Evolutionary conservation across 2,329 filamentous ascomycete genomes (phyloP).

Genomic region (Beauveria caledonica): DNA sequence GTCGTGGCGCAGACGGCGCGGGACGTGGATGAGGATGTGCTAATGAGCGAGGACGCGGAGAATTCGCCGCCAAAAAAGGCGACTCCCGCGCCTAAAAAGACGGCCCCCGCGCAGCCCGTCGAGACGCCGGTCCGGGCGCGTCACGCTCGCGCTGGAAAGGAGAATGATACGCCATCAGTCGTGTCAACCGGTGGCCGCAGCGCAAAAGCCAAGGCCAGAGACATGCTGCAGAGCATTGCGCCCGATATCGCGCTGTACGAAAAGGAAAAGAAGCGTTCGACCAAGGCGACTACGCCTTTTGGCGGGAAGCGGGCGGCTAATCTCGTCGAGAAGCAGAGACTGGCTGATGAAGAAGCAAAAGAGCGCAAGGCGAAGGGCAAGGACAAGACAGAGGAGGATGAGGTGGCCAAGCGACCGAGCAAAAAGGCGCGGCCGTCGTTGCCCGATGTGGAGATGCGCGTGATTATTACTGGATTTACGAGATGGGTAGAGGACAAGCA

Average conservation of each 20-base stretch:
- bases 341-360: constrained; percentile 20
- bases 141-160: constrained; percentile 56
- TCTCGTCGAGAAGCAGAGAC: constrained; percentile 41
- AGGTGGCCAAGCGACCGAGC: constrained; percentile 42
- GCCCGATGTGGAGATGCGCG: constrained; percentile 60
- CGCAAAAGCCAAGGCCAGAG: constrained; percentile 78
- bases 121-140: constrained; percentile 34
- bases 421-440: constrained; percentile 54
- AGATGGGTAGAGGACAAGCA: constrained; percentile 67
- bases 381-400: constrained; percentile 10
- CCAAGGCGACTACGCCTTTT: constrained; percentile 44
- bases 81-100: background rate
- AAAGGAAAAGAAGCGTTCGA: constrained; percentile 76
- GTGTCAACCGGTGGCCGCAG: constrained; percentile 66
- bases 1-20: constrained; percentile 31
- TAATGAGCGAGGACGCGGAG: constrained; percentile 35
- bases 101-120: constrained; percentile 14
- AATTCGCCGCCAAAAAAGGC: constrained; percentile 19
- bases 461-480: constrained; percentile 78
- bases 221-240: constrained; percentile 66
- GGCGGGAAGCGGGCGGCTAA: constrained; percentile 57
- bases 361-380: constrained; percentile 31
- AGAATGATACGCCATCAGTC: constrained; percentile 71
- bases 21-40: constrained; percentile 32
- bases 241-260: constrained; percentile 85